Evolutionary conservation across 1,284 basidiomycete genomes (phyloP), one percentile per base, ranked within the genome.

Genomic region (Schizophyllum amplum): DNA sequence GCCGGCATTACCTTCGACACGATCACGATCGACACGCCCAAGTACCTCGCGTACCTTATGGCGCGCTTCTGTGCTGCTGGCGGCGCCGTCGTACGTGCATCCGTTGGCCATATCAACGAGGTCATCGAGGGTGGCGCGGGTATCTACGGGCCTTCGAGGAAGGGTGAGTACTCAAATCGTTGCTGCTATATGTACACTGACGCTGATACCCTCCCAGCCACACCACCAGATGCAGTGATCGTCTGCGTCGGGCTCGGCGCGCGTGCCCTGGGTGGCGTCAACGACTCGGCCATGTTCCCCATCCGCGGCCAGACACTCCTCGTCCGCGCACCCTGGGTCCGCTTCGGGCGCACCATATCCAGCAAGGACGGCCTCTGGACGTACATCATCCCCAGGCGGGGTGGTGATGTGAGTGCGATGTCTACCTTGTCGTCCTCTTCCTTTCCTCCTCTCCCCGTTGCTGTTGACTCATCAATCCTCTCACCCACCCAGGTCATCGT

Each of bases 281-380:
- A 91, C 61, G 89, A 93, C 66, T 74, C 75, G 56, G 70, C 72
- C 11, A 78, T 94, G 21, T 83, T 83, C 66, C 93, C 94, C 0
- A 81, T 94, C 55, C 79, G 92, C 48, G 94, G 94, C 0, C 94
- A 97, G 70, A 93, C 90, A 0, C 81, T 94, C 9, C 71, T 92
- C 25, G 74, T 92, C 17, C 73, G 81, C 57, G 89, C 91, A 0
- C 92, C 92, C 1, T 82, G 68, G 91, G 79, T 92, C 49, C 74
- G 71, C 49, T 79, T 79, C 59, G 88, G 87, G 17, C 73, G 77
- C 59, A 83, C 84, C 0, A 66, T 81, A 17, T 77, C 76, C 54
- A 73, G 70, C 24, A 64, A 67, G 4, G 72, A 76, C 17, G 82
- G 81, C 5, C 69, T 73, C 0, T 81, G 79, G 71, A 81, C 82